A percentile compares a stretch with the other conserved stretches of the same genome.
Conservation (phyloP, 805 yeast genomes). For the Ogataea glucozyma region DNA sequence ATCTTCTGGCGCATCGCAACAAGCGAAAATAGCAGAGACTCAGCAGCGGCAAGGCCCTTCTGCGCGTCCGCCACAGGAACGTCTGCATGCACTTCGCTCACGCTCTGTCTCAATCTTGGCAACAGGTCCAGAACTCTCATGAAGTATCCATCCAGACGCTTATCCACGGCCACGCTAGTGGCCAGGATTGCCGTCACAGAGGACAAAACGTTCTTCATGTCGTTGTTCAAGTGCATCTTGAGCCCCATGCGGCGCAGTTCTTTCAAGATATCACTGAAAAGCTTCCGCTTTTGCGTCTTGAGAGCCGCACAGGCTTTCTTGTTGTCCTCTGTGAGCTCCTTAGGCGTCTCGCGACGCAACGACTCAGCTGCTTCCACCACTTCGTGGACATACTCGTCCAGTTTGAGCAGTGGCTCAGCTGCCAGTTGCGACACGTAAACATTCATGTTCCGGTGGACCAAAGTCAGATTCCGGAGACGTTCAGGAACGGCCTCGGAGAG, state of each 20-base stretch:
- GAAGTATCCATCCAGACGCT: conserved; percentile 54
- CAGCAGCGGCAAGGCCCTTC: conserved; percentile 74
- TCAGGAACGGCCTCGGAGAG: too few relatives aligned
- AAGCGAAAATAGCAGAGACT: conserved; percentile 63
- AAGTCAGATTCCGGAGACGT: conserved; percentile 51
- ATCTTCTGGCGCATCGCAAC: conserved; percentile 55
- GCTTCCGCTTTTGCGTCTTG: conserved; percentile 76
- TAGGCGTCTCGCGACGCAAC: conserved; percentile 78
- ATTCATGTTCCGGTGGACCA: conserved; percentile 58
- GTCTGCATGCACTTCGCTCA: conserved; percentile 63
- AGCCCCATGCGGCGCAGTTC: conserved; percentile 79
- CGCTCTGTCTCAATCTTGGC: conserved; percentile 73
- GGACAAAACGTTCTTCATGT: conserved; percentile 61
- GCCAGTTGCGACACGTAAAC: conserved; percentile 41
- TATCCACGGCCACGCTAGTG: conserved; percentile 46
- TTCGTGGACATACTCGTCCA: conserved; percentile 56
- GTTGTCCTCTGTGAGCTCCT: conserved; percentile 63
- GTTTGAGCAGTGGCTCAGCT: conserved; percentile 43
- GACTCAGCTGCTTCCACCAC: conserved; percentile 58
- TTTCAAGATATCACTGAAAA: conserved; percentile 73
- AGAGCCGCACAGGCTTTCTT: conserved; percentile 70
- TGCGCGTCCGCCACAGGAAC: conserved; percentile 73
- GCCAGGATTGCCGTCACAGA: conserved; percentile 66
- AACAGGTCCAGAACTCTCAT: conserved; percentile 74
- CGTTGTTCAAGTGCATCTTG: conserved; percentile 62